Evolutionary conservation across 805 yeast species (phyloP), one percentile per base, ranked within the genome.

Genomic region (Candida maltosa): DNA sequence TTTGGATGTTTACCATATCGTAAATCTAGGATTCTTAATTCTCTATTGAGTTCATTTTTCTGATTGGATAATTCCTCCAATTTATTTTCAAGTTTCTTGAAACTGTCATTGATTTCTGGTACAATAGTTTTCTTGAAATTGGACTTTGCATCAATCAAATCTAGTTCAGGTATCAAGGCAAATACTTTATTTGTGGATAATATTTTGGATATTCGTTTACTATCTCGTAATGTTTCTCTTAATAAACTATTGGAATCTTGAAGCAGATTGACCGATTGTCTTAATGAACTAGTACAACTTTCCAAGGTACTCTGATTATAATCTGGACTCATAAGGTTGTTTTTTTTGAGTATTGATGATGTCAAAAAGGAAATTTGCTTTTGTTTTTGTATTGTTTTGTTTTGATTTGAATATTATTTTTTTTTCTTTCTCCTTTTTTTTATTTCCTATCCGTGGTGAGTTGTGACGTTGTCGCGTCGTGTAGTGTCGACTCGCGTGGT

Each of bases 161-260:
- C 77, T 36, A 56, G 52, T 41, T 73, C 77, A 0, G 80, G 76
- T 0, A 75, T 66, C 9, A 75, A 51, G 4, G 75, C 76, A 52
- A 73, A 76, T 16, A 74, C 73, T 23, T 69, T 60, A 27, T 59
- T 56, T 5, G 76, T 71, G 14, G 56, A 46, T n/a, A 76, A 54
- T 5, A 74, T 65, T 16, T 49, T 52, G 25, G 55, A 58, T 24
- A 72, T 49, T 6, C 75, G 44, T 2, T 62, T 48, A 12, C 66
- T 60, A 40, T 75, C 76, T 8, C 55, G 52, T 3, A 69, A 60
- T 3, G 65, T 51, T 3, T 56, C 45, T 35, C 56, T 68, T 5
- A 73, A 48, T 5, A 57, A 44, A 11, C 46, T 38, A 35, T 65
- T 43, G 5, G 73, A 56, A 29, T 55, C 52, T 12, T 49, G 50